Conservation (phyloP, 805 yeast species). For the Saccharomycopsis amapae region DNA sequence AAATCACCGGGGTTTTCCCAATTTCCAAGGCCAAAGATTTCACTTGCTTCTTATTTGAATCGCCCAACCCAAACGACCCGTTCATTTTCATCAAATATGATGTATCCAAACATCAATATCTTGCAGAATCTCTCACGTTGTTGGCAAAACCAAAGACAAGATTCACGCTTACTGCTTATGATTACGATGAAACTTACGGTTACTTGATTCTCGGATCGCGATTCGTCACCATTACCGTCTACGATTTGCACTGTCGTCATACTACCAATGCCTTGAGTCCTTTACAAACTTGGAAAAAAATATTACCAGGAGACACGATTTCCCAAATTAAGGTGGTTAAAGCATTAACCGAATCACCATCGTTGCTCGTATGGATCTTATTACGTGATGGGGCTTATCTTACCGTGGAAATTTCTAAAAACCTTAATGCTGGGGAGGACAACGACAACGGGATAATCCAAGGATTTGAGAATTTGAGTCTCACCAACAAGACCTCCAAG, state of each 20-base stretch:
- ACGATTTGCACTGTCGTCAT: slow-evolving; percentile 34
- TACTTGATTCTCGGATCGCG: slow-evolving; percentile 64
- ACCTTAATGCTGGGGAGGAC: not conserved
- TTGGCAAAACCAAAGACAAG: slow-evolving; percentile 28
- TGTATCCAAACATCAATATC: slow-evolving; percentile 13
- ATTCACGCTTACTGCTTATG: slow-evolving; percentile 52
- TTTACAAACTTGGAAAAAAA: slow-evolving; percentile 35
- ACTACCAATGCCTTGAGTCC: slow-evolving; percentile 22
- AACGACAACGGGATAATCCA: not conserved
- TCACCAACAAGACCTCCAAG: slow-evolving; percentile 7
- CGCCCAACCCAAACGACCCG: slow-evolving; percentile 59
- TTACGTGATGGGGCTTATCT: slow-evolving; percentile 58
- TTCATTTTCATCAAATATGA: slow-evolving; percentile 34
- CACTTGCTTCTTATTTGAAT: slow-evolving; percentile 42
- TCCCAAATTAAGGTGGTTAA: slow-evolving; percentile 43
- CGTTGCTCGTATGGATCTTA: slow-evolving; percentile 32
- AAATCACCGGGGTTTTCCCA: not conserved
- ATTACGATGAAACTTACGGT: slow-evolving; percentile 31
- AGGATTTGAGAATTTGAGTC: slow-evolving; percentile 11
- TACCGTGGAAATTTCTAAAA: slow-evolving; percentile 25
- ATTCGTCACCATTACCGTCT: slow-evolving; percentile 57
- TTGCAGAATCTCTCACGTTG: not conserved
- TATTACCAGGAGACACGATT: slow-evolving; percentile 62
- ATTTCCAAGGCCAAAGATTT: slow-evolving; percentile 20
- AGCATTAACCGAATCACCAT: slow-evolving; percentile 9